Base-by-base conservation (phyloP, 1,139 yeast genomes). In the Eremothecium cymbalariae region DNA sequence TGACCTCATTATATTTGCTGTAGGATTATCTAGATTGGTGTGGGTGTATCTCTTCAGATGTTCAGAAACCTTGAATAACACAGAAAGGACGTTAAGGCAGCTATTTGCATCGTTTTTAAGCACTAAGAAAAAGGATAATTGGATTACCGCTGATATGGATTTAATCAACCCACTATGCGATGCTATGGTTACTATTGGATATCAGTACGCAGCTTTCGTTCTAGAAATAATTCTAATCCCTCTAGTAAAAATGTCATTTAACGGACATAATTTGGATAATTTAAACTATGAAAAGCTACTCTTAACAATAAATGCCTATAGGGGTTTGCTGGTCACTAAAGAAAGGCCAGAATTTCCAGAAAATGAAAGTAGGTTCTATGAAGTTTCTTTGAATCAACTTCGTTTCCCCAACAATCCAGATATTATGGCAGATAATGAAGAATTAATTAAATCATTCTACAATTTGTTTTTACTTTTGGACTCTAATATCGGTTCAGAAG, bases 11-110 rank as follows among this genome's bases (percentile, higher is more conserved):
- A 71, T 74, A 1, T 70, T 76, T 34, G 69, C 84, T 9, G 72
- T 74, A 0, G 79, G 90, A 36, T 60, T 77, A 6, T 70, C 94
- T 0, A 64, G 95, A 38, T 63, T 93, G 22, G 59, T 82, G 1
- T 93, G 98, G 98, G 94, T 88, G 0, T 90, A 82, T 51, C 62
- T 88, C 20, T 84, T 80, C 55, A 68, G 98, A 40, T 75, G 88
- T 44, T 73, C 94, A 0, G 98, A 93, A 48, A 81, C 96, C 0
- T 64, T 88, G 46, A 88, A 88, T 53, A 80, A 82, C 41, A 86
- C 95, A 0, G 75, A 88, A 2, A 79, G 85, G 44, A 74, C 75
- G 33, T 60, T 80, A 19, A 79, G 72, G 20, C 56, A 60, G 4
- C 60, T 90, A 19, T 74, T 78, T 48, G 71, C 72, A 33, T 47